Percentiles rank a stretch among this genome's conserved stretches.
Evolutionary conservation across 202 grass and related monocot species (phyloP).

Genomic region (Carex arenaria): DNA sequence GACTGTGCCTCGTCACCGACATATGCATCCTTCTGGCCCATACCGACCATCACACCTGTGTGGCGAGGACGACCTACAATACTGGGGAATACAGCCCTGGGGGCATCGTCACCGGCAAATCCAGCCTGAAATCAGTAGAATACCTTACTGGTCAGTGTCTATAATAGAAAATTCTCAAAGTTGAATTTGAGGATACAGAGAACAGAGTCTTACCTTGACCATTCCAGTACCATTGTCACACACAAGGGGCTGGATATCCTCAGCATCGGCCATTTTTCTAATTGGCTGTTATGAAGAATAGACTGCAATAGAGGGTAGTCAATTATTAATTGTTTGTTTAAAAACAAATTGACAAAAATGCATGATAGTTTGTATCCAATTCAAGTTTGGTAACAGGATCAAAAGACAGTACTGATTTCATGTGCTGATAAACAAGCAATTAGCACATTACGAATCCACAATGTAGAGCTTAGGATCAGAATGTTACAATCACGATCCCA

Average conservation of each 20-base stretch:
- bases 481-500: neutral
- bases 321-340: neutral
- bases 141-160: neutral
- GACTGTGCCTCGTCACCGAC: conserved; percentile 82
- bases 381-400: neutral
- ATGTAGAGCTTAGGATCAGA: neutral
- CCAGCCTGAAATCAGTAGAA: conserved; percentile 44
- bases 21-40: conserved; percentile 86
- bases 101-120: conserved; percentile 79
- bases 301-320: neutral
- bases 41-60: conserved; percentile 85
- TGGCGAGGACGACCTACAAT: conserved; percentile 73
- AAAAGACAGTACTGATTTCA: neutral
- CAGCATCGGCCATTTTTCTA: conserved; percentile 62
- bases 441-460: neutral
- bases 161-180: neutral
- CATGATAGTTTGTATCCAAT: neutral
- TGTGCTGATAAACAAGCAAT: neutral
- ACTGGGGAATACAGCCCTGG: conserved; percentile 76
- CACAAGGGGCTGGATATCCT: conserved; percentile 79
- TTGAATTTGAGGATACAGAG: neutral
- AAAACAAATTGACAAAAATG: neutral
- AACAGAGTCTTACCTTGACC: conserved; percentile 52
- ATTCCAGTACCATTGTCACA: conserved; percentile 84
- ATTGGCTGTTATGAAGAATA: conserved; percentile 24